These are phyloP conservation scores for Kingdonia uniflora DNA, from an alignment of 164 flowering plant species.

Conservation along the genomic window DNA sequence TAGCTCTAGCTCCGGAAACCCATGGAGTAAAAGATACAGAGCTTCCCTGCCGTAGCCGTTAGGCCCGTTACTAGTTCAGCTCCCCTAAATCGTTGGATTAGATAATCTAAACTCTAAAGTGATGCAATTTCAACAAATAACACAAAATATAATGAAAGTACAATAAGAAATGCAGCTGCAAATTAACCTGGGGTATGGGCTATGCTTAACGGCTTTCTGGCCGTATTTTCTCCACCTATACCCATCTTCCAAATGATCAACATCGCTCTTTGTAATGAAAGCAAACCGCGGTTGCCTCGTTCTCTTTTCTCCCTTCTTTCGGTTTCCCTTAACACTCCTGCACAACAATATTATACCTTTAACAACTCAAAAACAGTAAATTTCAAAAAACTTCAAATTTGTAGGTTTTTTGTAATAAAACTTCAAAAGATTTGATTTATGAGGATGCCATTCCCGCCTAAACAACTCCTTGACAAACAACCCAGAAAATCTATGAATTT, in stretches of 20 bases:
- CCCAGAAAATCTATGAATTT: neutral
- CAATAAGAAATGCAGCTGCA: too few relatives aligned
- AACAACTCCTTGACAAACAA: constrained; percentile 26
- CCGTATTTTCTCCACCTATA: constrained; percentile 95
- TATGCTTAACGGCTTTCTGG: constrained; percentile 89
- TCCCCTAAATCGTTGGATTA: neutral
- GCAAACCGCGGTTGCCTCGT: constrained; percentile 69
- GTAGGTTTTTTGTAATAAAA: neutral
- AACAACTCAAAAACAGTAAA: neutral
- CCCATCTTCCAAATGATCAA: constrained; percentile 90
- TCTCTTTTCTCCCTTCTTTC: constrained; percentile 58
- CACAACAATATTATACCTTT: constrained; percentile 10
- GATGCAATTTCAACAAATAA: neutral
- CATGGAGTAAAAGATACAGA: too few relatives aligned
- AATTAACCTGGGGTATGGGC: constrained; percentile 92
- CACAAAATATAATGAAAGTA: neutral
- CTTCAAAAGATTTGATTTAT: neutral
- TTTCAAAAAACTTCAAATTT: neutral
- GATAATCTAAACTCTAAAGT: neutral
- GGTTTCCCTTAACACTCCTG: constrained; percentile 32
- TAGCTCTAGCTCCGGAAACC: too few relatives aligned
- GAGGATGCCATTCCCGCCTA: constrained; percentile 50
- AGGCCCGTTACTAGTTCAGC: too few relatives aligned
- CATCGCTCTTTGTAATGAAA: constrained; percentile 80
- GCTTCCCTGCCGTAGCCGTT: too few relatives aligned